These are phyloP conservation scores for Perkinsus olseni DNA, from an alignment of 169 alveolate species.

Conservation along the genomic window DNA sequence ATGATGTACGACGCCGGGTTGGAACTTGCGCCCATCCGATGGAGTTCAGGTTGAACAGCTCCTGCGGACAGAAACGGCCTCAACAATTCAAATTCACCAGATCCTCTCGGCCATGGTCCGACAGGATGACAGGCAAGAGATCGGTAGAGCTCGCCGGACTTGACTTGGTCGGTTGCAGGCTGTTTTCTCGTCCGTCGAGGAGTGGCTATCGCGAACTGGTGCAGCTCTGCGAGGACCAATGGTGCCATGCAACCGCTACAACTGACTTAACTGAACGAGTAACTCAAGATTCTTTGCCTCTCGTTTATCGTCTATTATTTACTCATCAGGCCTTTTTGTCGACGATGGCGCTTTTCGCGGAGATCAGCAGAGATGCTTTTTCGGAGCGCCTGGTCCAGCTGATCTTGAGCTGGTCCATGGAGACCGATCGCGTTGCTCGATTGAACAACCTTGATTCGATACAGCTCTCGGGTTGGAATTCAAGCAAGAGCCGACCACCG, in stretches of 20 bases:
- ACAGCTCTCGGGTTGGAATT: background rate
- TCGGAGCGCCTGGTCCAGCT: background rate
- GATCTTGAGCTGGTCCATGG: background rate
- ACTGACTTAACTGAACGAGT: background rate
- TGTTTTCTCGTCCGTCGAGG: background rate
- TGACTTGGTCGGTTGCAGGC: background rate
- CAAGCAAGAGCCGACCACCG: background rate
- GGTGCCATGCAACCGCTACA: background rate
- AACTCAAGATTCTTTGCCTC: background rate
- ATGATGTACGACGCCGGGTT: background rate
- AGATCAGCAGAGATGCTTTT: background rate
- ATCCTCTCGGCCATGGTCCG: background rate
- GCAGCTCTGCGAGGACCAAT: background rate
- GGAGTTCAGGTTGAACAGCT: background rate
- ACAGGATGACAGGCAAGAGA: background rate
- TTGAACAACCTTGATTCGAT: background rate
- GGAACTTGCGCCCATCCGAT: background rate
- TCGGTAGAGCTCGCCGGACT: no score
- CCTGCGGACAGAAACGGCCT: background rate
- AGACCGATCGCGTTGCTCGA: background rate
- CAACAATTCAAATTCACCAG: background rate
- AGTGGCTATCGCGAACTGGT: background rate
- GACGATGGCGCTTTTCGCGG: background rate
- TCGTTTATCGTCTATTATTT: background rate
- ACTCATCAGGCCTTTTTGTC: background rate